Conservation (phyloP, 176 grass and related monocot genomes). For the Stipa capillata region DNA sequence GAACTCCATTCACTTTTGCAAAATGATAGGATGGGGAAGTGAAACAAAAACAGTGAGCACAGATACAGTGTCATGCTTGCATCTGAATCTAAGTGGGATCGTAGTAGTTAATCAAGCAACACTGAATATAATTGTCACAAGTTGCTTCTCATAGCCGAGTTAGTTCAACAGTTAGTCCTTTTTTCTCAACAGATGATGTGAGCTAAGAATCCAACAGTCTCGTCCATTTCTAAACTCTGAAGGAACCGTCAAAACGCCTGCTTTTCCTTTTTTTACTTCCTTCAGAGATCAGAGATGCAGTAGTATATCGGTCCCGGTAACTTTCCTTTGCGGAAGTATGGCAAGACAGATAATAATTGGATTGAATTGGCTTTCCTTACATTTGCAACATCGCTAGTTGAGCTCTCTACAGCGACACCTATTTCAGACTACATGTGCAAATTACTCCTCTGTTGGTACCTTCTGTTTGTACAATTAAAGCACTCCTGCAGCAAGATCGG, state of each 20-base stretch:
- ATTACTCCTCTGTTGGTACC: slow-evolving; percentile 37
- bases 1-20: neutral
- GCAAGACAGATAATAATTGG: neutral
- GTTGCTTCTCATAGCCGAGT: neutral
- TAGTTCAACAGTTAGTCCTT: neutral
- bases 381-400: neutral
- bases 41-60: neutral
- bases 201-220: neutral
- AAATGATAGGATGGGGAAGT: neutral
- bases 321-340: neutral
- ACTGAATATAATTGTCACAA: neutral
- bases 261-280: neutral
- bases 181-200: neutral
- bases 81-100: neutral
- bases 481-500: neutral
- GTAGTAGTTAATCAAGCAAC: neutral
- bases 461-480: slow-evolving; percentile 13
- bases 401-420: neutral
- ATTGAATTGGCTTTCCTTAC: neutral
- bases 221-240: neutral
- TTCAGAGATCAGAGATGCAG: neutral
- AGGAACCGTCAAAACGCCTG: neutral
- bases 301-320: neutral
- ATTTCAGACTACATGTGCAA: slow-evolving; percentile 24
- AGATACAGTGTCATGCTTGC: neutral